Conservation (phyloP, 2,329 filamentous ascomycete species). For the Penicillium brevicompactum region DNA sequence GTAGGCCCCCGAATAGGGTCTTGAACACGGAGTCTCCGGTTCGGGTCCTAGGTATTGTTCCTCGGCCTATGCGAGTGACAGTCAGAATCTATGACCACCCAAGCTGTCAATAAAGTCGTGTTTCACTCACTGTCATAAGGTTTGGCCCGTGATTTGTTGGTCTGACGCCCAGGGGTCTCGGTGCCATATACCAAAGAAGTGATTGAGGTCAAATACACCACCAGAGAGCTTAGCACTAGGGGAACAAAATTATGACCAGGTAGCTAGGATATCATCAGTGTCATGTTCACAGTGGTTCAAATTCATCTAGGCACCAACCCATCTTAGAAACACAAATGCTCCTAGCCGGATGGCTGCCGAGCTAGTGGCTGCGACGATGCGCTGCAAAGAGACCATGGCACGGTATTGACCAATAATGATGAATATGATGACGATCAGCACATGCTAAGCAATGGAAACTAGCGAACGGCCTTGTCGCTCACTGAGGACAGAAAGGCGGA, state of each 20-base stretch:
- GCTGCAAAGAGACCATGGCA: conserved; percentile 36
- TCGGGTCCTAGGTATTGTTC: conserved; percentile 3
- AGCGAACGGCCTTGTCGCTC: too few species aligned
- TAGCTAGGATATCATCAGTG: conserved; percentile 31
- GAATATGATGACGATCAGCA: not conserved
- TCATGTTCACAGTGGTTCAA: not conserved
- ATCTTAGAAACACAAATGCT: conserved; percentile 47
- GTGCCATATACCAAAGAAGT: conserved; percentile 20
- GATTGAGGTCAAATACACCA: conserved; percentile 49
- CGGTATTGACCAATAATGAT: conserved; percentile 3
- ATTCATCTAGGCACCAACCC: conserved; percentile 34
- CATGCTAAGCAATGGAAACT: not conserved
- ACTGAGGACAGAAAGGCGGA: not conserved
- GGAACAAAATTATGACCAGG: conserved; percentile 41
- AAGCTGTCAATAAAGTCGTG: too few species aligned
- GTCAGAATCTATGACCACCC: not conserved
- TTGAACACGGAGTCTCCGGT: conserved; percentile 48
- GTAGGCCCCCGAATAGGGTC: conserved; percentile 74
- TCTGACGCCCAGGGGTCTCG: not conserved
- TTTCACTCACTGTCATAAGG: conserved; percentile 2
- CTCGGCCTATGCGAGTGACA: not conserved
- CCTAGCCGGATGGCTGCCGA: conserved; percentile 40
- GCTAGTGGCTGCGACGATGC: conserved; percentile 36
- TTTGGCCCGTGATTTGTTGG: not conserved
- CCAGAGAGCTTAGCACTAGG: conserved; percentile 44